Conservation (phyloP, 352 stramenopile genomes). For the Phytophthora pistaciae region DNA sequence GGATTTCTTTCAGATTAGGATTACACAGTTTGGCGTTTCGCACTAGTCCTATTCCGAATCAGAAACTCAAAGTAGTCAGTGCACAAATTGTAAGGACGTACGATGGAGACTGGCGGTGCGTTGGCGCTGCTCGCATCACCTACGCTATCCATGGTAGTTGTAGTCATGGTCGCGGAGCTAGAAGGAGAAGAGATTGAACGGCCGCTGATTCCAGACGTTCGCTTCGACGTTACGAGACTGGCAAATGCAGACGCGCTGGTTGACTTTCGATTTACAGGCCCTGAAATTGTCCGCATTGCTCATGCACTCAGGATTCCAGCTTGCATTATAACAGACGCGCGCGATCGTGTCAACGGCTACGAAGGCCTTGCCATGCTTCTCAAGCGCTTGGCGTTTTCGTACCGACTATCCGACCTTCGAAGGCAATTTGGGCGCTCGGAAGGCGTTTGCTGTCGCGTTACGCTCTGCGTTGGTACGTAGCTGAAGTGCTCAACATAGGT, state of each 20-base stretch:
- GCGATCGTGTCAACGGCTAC: conserved; percentile 2
- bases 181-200: conserved; percentile 3
- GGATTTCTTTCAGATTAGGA: no score
- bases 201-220: conserved; percentile 2
- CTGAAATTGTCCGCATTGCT: not conserved
- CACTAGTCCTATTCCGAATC: no score
- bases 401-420: not conserved
- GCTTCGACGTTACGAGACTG: conserved; percentile 2
- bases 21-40: no score
- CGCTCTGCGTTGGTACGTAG: not conserved
- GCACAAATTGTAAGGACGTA: no score
- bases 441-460: conserved; percentile 1
- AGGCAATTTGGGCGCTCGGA: conserved; percentile 5
- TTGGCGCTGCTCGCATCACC: not conserved
- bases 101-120: no score
- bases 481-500: no score
- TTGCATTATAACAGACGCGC: not conserved
- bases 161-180: not conserved
- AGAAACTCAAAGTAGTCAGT: no score
- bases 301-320: not conserved
- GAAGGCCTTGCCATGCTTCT: not conserved
- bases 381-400: not conserved
- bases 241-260: not conserved
- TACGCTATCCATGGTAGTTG: not conserved
- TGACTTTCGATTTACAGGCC: conserved; percentile 1